Percentiles rank a stretch among this genome's conserved stretches.
Evolutionary conservation across 192 early-diverging fungal genomes (phyloP).

Genomic region (Coemansia sp.): DNA sequence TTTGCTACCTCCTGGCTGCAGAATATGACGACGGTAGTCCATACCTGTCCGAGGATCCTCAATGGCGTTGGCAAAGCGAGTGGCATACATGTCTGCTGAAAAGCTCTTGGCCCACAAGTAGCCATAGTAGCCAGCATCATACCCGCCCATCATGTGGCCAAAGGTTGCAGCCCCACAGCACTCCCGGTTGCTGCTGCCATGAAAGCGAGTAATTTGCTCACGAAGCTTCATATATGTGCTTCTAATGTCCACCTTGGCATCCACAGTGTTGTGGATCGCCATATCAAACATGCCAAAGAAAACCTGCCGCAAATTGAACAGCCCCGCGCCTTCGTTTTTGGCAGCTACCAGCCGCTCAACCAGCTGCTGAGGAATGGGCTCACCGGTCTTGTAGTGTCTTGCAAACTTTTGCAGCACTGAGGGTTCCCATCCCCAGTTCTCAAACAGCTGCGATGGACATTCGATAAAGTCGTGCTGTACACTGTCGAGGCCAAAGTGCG

Average conservation of each 20-base stretch:
- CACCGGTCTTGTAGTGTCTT: slow-evolving; percentile 62
- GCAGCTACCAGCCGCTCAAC: slow-evolving; percentile 64
- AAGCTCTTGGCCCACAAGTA: slow-evolving; percentile 82
- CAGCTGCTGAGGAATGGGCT: slow-evolving; percentile 65
- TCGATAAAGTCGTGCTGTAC: slow-evolving; percentile 82
- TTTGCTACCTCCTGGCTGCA: slow-evolving; percentile 65
- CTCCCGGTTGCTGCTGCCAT: slow-evolving; percentile 31
- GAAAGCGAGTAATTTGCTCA: slow-evolving; percentile 32
- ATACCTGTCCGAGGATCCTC: slow-evolving; percentile 58
- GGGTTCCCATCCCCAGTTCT: slow-evolving; percentile 72
- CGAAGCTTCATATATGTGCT: slow-evolving; percentile 42
- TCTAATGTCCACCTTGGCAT: slow-evolving; percentile 34
- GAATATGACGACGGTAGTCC: slow-evolving; percentile 74
- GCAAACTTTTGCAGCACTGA: slow-evolving; percentile 56
- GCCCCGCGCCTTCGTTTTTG: slow-evolving; percentile 68
- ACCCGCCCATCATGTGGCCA: slow-evolving; percentile 76
- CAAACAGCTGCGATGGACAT: slow-evolving; percentile 82
- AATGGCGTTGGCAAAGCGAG: slow-evolving; percentile 62
- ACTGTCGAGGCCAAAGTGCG: slow-evolving; percentile 68
- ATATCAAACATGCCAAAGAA: slow-evolving; percentile 77
- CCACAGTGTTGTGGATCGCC: slow-evolving; percentile 59
- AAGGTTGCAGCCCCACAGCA: slow-evolving; percentile 54
- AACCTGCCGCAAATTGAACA: slow-evolving; percentile 68
- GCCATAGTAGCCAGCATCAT: slow-evolving; percentile 75
- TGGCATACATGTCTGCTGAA: slow-evolving; percentile 78